Evolutionary conservation across 352 stramenopile genomes (phyloP).

Genomic region (Pythium chondricola): DNA sequence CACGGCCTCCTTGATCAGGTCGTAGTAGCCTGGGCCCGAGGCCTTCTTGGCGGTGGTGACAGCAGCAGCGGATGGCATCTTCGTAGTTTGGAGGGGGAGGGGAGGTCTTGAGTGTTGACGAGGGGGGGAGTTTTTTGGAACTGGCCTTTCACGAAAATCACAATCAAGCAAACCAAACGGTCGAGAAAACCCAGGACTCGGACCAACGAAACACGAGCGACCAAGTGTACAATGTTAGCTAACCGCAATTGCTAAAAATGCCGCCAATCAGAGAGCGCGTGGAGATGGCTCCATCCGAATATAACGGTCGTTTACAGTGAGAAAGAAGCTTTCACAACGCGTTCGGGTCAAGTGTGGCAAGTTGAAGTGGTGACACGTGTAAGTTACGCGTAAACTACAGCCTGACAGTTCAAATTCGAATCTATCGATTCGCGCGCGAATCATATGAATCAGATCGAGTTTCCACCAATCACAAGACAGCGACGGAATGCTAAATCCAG

Average conservation of each 20-base stretch:
- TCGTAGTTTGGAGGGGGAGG: background rate
- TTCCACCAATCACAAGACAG: too few relatives aligned
- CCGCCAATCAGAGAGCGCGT: constrained; percentile 13
- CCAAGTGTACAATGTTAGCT: constrained; percentile 12
- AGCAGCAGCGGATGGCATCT: constrained; percentile 36
- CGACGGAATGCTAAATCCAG: too few relatives aligned
- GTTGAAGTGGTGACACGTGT: constrained; percentile 14
- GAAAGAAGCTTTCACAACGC: too few relatives aligned
- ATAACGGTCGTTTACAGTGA: too few relatives aligned
- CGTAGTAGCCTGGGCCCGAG: constrained; percentile 78
- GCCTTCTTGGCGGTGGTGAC: constrained; percentile 52
- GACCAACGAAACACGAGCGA: constrained; percentile 2
- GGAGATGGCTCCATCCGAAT: constrained; percentile 1
- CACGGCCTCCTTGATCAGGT: constrained; percentile 92
- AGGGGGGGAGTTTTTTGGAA: constrained; percentile 6
- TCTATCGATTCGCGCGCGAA: too few relatives aligned
- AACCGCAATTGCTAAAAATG: constrained; percentile 5
- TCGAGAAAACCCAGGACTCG: background rate
- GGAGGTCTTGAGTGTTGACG: constrained; percentile 5
- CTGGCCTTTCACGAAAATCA: background rate
- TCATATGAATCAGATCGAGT: too few relatives aligned
- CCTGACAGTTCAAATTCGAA: too few relatives aligned
- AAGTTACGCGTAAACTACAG: constrained; percentile 10
- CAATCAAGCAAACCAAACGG: background rate
- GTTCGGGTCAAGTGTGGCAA: too few relatives aligned